Evolutionary conservation across 1,284 basidiomycete genomes (phyloP), one percentile per base, ranked within the genome.

Genomic region (Leccinum glutinopallens): DNA sequence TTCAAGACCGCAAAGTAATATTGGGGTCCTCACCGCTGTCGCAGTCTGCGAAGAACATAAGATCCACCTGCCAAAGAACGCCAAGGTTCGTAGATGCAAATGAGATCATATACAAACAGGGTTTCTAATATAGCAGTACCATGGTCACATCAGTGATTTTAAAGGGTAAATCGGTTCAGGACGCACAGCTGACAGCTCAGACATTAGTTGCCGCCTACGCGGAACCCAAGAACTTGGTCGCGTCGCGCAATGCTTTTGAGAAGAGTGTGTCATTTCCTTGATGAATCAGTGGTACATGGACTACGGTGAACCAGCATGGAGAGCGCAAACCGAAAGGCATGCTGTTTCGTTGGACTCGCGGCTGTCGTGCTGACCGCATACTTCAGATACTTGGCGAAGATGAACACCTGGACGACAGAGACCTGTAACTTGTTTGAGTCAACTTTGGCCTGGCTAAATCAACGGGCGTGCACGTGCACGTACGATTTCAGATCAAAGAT

Each of bases 251-350:
- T 78, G 88, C 86, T 32, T 32, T 32, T 32, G 32, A 25, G 97
- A 99, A 75, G 97, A 98, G 79, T 99, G 97, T 81, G 93, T 98
- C 41, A 96, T 99, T 65, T 96, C 97, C 9, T 83, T 99, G 68
- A 97, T 96, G 86, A 97, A 99, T 77, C 97, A 99, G 79, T 99
- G 97, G 96, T 99, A 99, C 80, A 81, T 99, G 76, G 96, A 99
- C 80, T 99, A 99, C 75, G 97, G 97, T 72, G 96, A 98, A 82
- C 77, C 87, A 3, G 77, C 78, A 46, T 99, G 97, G 97, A 92
- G 91, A 78, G 87, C 85, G n/a, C 84, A 93, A 73, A 89, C 95
- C 7, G 91, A 96, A 77, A 89, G 86, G 94, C 93, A 73, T 66
- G 87, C 81, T 90, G 72, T 69, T 87, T 80, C 17, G 22, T 15